Conservation (phyloP, 2,329 filamentous ascomycete species). For the Tetracladium maxilliforme region DNA sequence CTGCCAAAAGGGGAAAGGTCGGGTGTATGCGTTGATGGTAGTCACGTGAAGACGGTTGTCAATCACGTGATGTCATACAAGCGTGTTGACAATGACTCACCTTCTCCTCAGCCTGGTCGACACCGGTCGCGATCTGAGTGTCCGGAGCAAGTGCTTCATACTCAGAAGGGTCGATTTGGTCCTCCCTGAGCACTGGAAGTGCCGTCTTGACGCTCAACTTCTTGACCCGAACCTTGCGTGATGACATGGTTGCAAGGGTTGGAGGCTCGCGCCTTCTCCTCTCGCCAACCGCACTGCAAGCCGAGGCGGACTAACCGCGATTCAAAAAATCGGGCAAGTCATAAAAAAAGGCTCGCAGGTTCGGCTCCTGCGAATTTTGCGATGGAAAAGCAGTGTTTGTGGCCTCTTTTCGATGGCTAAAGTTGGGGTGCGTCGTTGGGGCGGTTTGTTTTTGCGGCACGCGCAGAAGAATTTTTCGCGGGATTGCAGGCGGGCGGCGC, state of each 20-base stretch:
- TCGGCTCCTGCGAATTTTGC: slow-evolving; percentile 9
- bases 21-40: slow-evolving; percentile 2
- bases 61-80: slow-evolving; percentile 8
- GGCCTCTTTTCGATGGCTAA: slow-evolving; percentile 12
- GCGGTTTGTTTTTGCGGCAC: too few relatives aligned
- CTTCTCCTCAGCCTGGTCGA: slow-evolving; percentile 94
- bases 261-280: slow-evolving; percentile 20
- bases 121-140: slow-evolving; percentile 82
- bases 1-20: background rate
- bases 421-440: too few relatives aligned
- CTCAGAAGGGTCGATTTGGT: slow-evolving; percentile 74
- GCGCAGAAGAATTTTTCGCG: too few relatives aligned
- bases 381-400: slow-evolving; percentile 8
- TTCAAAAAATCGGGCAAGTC: slow-evolving; percentile 1
- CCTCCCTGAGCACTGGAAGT: slow-evolving; percentile 75
- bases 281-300: background rate
- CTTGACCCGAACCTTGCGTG: slow-evolving; percentile 64
- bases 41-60: background rate
- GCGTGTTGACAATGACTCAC: slow-evolving; percentile 42
- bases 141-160: slow-evolving; percentile 66
- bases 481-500: too few relatives aligned
- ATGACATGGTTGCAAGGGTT: slow-evolving; percentile 34
- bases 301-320: slow-evolving; percentile 1
- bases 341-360: slow-evolving; percentile 2
- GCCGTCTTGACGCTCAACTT: slow-evolving; percentile 88